Base-by-base conservation (phyloP, 2,329 filamentous ascomycete species). In the Penicillium sp. region DNA sequence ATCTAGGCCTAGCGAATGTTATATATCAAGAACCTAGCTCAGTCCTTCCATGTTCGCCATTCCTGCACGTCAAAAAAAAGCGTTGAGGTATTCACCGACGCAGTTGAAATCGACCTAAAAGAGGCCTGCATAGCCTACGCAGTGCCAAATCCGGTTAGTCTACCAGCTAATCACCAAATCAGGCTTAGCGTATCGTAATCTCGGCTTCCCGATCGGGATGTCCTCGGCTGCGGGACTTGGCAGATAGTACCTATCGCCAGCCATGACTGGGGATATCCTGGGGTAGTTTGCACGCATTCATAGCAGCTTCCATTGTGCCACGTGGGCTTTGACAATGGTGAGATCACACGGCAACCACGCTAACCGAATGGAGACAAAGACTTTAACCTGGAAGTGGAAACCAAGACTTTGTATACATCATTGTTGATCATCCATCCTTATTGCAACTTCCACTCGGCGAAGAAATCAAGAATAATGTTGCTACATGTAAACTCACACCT, bases 41-140 rank as follows among this genome's bases (percentile, higher is more conserved):
- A 28, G 5, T 17, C 12, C 12, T 25, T 25, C 5, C 25, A n/a
- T 28, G 10, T 28, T 52, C 4, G 2, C 10, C 38, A 22, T 14
- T 52, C 49, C 15, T 12, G 2, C 31, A 31, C 31, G 7, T 31
- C 31, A 31, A 31, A 47, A 52, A 22, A 42, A n/a, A 10, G 17
- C 15, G 4, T 42, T 3, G 12, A 38, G 55, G 10, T 17, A 31
- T 14, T 28, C 31, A 38, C 53, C 43, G 47, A 42, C 41, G 28
- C 22, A 20, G 28, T 47, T 10, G 31, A 8, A 31, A 31, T 2
- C 8, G 2, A 15, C 58, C 25, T 31, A 5, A 20, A 37, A 57
- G 20, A 37, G 58, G 58, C 50, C 37, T 5, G n/a, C 48, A 41
- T 60, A 60, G 58, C 42, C 58, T 60, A 53, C 37, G 12, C 5